Base-by-base conservation (phyloP, 306 rosid genomes). In the Ormosia semicastrata region DNA sequence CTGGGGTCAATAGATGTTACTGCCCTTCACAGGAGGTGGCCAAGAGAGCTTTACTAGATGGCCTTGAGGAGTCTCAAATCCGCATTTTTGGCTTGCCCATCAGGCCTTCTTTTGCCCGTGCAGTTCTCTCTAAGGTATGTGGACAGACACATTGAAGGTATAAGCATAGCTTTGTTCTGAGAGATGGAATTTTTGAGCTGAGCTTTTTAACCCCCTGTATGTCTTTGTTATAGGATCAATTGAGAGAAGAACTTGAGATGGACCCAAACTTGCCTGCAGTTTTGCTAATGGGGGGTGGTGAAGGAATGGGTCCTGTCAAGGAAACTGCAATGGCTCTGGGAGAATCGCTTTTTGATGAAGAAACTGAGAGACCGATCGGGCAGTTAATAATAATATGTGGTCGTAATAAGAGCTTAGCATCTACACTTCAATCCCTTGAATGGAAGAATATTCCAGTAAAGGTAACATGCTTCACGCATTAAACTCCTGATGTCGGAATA, bases 231-330 rank as follows among this genome's bases (percentile, higher is more conserved):
- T 52, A 95, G 99, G 92, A 89, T 90, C 80, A 92, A 84, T 66
- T 93, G 63, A 92, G 98, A 75, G 89, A 88, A 84, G 99, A 95
- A 80, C 94, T 95, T 29, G 92, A 85, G 69, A 87, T 95, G 93
- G 97, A 95, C 82, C 91, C 89, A 8, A 65, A 87, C 62, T 84
- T 95, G 89, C 98, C 97, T 46, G 97, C 98, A 10, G 99, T 92
- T 77, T 90, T 95, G 86, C 85, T 95, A 57, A 95, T 93, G 99
- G 99, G 98, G 14, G 99, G 99, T 7, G 99, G 98, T 18, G 99
- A 95, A 89, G 99, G 99, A 78, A 93, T 95, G 98, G 99, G 99
- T 13, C 99, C 99, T 62, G 99, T 95, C 37, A 87, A 89, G 92
- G 87, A 95, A 89, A 95, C 99, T 59, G 99, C 98, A 33, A 90